These are phyloP conservation scores for Prinsepia uniflora DNA, from an alignment of 306 rosid genomes.

Conservation along the genomic window DNA sequence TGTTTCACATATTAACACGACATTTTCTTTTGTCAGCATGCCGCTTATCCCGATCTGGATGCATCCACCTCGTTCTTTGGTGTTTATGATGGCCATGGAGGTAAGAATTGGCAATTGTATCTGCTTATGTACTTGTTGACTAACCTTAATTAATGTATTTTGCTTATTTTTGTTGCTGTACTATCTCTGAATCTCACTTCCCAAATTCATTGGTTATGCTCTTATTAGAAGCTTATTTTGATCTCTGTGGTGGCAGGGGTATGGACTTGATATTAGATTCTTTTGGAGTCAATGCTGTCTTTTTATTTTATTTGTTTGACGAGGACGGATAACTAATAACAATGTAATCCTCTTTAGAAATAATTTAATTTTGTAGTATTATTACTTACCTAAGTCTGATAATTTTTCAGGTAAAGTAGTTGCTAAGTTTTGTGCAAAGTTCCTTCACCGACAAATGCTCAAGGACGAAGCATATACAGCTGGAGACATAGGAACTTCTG, in stretches of 20 bases:
- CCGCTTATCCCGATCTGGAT: slow-evolving; percentile 91
- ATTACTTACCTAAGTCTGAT: slow-evolving; percentile 27
- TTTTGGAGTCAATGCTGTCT: no score
- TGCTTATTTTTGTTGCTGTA: background rate
- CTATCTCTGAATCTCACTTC: slow-evolving; percentile 4
- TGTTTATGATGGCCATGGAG: slow-evolving; percentile 99
- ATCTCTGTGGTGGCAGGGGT: background rate
- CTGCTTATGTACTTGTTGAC: slow-evolving; percentile 15
- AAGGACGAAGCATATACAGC: slow-evolving; percentile 58
- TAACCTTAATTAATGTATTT: slow-evolving; percentile 11
- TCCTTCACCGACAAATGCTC: slow-evolving; percentile 85
- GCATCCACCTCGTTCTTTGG: slow-evolving; percentile 85
- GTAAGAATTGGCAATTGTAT: slow-evolving; percentile 45
- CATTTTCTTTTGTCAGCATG: slow-evolving; percentile 61
- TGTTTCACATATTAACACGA: background rate
- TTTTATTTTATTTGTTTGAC: background rate
- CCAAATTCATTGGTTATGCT: background rate
- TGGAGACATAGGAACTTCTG: slow-evolving; percentile 79
- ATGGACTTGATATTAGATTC: no score
- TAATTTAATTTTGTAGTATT: slow-evolving; percentile 10
- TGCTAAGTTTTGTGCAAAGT: slow-evolving; percentile 94
- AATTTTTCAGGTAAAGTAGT: slow-evolving; percentile 85
- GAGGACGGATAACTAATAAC: background rate
- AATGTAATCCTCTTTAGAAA: background rate
- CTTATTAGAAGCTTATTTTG: no score